Percentiles rank a stretch among this genome's conserved stretches.
These are phyloP conservation scores for Gastrolobium villosum DNA, from an alignment of 306 rosid genomes.

Conservation along the genomic window DNA sequence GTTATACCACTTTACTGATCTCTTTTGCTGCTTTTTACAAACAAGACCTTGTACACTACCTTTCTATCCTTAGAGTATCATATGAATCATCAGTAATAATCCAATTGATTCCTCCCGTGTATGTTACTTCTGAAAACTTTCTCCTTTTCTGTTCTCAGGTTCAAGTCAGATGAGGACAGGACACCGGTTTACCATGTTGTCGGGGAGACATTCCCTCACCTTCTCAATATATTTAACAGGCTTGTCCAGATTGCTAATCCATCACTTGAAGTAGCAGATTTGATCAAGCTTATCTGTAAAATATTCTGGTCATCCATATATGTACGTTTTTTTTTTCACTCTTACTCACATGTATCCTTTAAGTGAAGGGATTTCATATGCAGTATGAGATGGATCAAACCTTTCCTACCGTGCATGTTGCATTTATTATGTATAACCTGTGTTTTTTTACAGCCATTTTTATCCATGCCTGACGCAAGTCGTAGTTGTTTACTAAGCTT, in stretches of 20 bases:
- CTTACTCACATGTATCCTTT: neutral
- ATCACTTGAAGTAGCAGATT: conserved; percentile 77
- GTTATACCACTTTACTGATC: neutral
- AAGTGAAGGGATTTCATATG: neutral
- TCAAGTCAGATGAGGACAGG: conserved; percentile 93
- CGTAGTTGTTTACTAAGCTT: neutral
- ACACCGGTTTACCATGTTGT: conserved; percentile 75
- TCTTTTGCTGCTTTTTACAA: neutral
- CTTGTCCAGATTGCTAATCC: conserved; percentile 80
- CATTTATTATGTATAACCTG: neutral
- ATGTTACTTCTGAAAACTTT: neutral
- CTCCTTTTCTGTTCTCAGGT: conserved; percentile 56
- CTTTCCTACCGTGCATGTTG: neutral
- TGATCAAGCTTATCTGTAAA: conserved; percentile 95
- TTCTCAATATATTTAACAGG: conserved; percentile 78
- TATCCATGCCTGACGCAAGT: neutral
- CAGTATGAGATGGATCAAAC: neutral
- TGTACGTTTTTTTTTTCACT: conserved; percentile 55
- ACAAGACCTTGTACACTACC: neutral
- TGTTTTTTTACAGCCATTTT: neutral
- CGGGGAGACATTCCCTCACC: conserved; percentile 82
- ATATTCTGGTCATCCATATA: conserved; percentile 98
- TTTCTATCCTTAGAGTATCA: neutral
- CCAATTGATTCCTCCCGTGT: neutral
- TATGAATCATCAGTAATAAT: neutral